phyloP scores from a whole-genome alignment of 2,329 filamentous ascomycete species.

The Botryotinia narcissicola region DNA sequence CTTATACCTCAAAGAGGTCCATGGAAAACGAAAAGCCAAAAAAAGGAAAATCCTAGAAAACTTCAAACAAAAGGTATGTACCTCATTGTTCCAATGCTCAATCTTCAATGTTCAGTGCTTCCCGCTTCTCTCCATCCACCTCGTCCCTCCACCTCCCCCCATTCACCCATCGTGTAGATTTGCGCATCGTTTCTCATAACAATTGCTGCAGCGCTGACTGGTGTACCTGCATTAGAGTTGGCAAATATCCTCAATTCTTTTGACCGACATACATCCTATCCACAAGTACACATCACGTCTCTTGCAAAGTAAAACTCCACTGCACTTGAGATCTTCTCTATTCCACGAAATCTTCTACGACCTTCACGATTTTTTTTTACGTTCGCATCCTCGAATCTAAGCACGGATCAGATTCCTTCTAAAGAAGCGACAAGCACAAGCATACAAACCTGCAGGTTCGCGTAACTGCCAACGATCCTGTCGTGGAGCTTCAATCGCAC shows the following conservation, averaged over 20 bases:
- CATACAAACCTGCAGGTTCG: slow-evolving; percentile 41
- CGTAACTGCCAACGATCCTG: slow-evolving; percentile 35
- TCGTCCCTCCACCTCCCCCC: slow-evolving; percentile 16
- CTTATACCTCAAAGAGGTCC: slow-evolving; percentile 26
- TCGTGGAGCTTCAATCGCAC: slow-evolving; percentile 39
- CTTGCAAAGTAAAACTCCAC: slow-evolving; percentile 18
- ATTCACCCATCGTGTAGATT: slow-evolving; percentile 3
- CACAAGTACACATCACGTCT: slow-evolving; percentile 24
- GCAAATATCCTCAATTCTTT: slow-evolving; percentile 34
- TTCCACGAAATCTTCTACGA: slow-evolving; percentile 27
- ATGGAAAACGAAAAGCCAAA: slow-evolving; percentile 20
- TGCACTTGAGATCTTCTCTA: slow-evolving; percentile 6
- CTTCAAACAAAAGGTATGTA: slow-evolving; percentile 30
- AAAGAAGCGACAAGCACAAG: slow-evolving; percentile 36
- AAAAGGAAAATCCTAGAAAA: not conserved
- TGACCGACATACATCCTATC: slow-evolving; percentile 24
- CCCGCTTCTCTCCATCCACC: slow-evolving; percentile 29
- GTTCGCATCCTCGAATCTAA: slow-evolving; percentile 35
- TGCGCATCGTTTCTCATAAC: slow-evolving; percentile 29
- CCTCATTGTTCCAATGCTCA: slow-evolving; percentile 16
- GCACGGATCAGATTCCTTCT: slow-evolving; percentile 33
- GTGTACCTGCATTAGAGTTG: slow-evolving; percentile 41
- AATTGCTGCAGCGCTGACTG: slow-evolving; percentile 37
- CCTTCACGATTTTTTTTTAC: slow-evolving; percentile 33
- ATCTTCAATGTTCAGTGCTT: slow-evolving; percentile 22